Evolutionary conservation across 495 filamentous ascomycete genomes (phyloP).

Genomic region (Penicillium psychrofluorescens): DNA sequence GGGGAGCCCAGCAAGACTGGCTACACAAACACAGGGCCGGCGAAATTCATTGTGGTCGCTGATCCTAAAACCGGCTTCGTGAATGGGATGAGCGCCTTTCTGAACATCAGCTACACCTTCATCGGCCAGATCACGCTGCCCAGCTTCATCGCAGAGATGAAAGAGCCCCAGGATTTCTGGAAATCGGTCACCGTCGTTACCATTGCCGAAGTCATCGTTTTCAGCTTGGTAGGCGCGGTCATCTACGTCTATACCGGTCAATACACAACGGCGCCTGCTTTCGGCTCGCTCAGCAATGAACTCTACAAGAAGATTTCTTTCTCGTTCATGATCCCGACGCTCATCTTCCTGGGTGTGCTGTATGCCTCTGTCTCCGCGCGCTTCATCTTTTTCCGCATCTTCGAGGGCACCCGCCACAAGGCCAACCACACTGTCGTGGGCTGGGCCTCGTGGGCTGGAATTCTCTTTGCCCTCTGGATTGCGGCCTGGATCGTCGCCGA

Average conservation of each 20-base stretch:
- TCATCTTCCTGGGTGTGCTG: constrained; percentile 82
- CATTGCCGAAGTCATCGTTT: constrained; percentile 75
- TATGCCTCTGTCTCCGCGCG: constrained; percentile 83
- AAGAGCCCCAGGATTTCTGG: constrained; percentile 76
- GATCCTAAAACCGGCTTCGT: constrained; percentile 70
- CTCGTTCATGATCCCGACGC: constrained; percentile 86
- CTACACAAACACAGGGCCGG: constrained; percentile 38
- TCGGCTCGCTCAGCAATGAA: constrained; percentile 66
- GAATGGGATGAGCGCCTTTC: constrained; percentile 68
- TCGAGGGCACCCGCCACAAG: constrained; percentile 70
- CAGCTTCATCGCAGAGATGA: constrained; percentile 90
- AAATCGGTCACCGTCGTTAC: constrained; percentile 85
- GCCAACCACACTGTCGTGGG: constrained; percentile 71
- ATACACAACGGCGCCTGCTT: constrained; percentile 75
- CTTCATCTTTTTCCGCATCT: constrained; percentile 82
- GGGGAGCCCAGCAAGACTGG: constrained; percentile 34
- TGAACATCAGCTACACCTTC: constrained; percentile 90
- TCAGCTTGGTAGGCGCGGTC: constrained; percentile 66
- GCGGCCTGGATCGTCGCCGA: constrained; percentile 78
- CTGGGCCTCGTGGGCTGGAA: constrained; percentile 69
- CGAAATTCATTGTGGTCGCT: constrained; percentile 58
- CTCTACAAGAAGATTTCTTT: constrained; percentile 76
- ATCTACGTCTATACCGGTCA: constrained; percentile 78
- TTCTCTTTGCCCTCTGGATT: constrained; percentile 68
- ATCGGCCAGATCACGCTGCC: constrained; percentile 89